Percentiles rank a stretch among this genome's conserved stretches.
Evolutionary conservation across 2,329 filamentous ascomycete genomes (phyloP).

Genomic region (Furcasterigmium sp.): DNA sequence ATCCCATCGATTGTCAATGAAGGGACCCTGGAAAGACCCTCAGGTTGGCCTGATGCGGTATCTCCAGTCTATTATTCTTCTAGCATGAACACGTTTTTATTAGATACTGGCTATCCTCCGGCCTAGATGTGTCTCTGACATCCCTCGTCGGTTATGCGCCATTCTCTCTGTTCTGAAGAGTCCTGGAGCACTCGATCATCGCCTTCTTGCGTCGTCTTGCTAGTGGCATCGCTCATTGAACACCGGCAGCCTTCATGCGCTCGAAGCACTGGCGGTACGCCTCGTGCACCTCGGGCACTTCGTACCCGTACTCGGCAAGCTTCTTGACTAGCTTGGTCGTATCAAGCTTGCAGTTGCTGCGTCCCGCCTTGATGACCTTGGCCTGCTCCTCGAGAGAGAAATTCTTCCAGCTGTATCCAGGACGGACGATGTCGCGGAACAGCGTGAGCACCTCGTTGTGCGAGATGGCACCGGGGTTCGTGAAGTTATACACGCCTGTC

Average conservation of each 20-base stretch:
- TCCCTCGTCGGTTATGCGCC: too few species aligned
- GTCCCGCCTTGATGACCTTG: conserved; percentile 61
- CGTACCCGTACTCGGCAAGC: conserved; percentile 52
- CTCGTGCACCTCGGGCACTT: conserved; percentile 56
- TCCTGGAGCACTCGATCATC: too few species aligned
- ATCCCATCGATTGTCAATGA: too few species aligned
- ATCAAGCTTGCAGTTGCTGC: conserved; percentile 62
- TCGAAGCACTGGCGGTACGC: conserved; percentile 59
- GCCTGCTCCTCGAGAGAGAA: conserved; percentile 62
- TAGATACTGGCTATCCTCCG: too few species aligned
- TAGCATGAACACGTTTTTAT: too few species aligned
- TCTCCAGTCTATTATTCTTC: too few species aligned
- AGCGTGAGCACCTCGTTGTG: conserved; percentile 62
- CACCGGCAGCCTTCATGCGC: conserved; percentile 53
- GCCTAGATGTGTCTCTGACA: too few species aligned
- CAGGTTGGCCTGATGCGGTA: too few species aligned
- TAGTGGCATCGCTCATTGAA: conserved; percentile 35
- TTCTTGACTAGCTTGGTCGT: conserved; percentile 55
- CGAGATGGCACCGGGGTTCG: conserved; percentile 65
- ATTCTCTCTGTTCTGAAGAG: too few species aligned
- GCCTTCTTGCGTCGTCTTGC: too few species aligned
- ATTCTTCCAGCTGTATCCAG: conserved; percentile 58
- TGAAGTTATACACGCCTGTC: conserved; percentile 64
- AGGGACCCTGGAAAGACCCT: background rate
- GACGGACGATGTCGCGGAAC: conserved; percentile 59